A percentile compares a stretch with the other conserved stretches of the same genome.
Evolutionary conservation across 2,329 filamentous ascomycete species (phyloP).

Genomic region (Ascocoryne sarcoides): DNA sequence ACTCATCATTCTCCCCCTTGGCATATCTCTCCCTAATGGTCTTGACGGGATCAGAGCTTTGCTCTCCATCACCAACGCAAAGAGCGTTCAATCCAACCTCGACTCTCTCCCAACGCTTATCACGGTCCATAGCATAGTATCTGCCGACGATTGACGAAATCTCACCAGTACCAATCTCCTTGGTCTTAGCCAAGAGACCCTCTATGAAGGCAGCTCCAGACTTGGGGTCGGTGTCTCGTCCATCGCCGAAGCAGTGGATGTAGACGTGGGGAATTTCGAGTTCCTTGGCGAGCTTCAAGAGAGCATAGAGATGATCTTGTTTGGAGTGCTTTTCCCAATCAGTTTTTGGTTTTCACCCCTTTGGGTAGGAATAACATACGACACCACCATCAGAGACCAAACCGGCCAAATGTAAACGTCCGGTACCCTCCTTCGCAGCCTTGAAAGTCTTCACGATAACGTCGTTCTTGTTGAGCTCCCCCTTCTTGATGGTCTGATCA

Average conservation of each 20-base stretch:
- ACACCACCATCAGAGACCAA: constrained; percentile 94
- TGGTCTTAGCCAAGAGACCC: constrained; percentile 67
- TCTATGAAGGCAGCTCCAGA: constrained; percentile 83
- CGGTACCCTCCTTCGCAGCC: constrained; percentile 77
- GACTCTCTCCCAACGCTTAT: constrained; percentile 97
- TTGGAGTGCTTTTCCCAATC: constrained; percentile 62
- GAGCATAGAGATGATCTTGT: constrained; percentile 82
- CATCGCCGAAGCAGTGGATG: constrained; percentile 99
- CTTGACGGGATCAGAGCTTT: constrained; percentile 73
- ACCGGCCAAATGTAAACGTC: constrained; percentile 84
- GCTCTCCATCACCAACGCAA: constrained; percentile 78
- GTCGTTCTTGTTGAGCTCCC: constrained; percentile 29
- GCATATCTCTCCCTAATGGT: constrained; percentile 83
- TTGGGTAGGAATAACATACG: constrained; percentile 35
- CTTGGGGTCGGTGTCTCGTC: constrained; percentile 96
- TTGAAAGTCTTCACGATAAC: constrained; percentile 53
- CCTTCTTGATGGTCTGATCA: constrained; percentile 69
- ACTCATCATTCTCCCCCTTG: constrained; percentile 88
- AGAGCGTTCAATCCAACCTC: constrained; percentile 81
- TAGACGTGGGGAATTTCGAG: constrained; percentile 82
- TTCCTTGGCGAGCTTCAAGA: constrained; percentile 85
- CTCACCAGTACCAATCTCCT: constrained; percentile 80
- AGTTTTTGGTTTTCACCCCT: constrained; percentile 6
- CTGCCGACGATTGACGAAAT: constrained; percentile 89
- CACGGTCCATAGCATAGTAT: constrained; percentile 99